Percentiles rank a stretch among this genome's conserved stretches.
Conservation (phyloP, 768 basidiomycete species). For the Suillus weaverae region DNA sequence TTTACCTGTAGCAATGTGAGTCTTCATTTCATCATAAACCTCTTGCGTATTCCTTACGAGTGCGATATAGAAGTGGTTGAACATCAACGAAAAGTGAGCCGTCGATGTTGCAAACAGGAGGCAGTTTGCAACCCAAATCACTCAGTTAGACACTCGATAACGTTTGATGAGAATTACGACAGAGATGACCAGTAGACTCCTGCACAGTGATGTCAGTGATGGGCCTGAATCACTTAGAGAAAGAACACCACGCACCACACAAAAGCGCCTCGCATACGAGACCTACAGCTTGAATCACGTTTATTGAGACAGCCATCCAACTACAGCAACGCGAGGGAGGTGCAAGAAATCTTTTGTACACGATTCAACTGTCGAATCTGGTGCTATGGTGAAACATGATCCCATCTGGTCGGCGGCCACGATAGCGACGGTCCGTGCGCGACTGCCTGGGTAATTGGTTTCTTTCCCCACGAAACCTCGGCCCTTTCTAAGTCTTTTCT, state of each 20-base stretch:
- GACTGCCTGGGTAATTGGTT: not conserved
- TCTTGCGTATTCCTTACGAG: constrained; percentile 19
- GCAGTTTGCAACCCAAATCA: constrained; percentile 14
- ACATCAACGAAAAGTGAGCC: constrained; percentile 21
- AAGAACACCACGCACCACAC: constrained; percentile 20
- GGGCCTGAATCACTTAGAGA: not conserved
- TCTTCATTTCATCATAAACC: not conserved
- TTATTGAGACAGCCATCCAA: not conserved
- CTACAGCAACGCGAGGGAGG: not conserved
- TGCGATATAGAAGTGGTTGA: constrained; percentile 20
- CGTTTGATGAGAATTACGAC: constrained; percentile 15
- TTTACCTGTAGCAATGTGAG: constrained; percentile 9
- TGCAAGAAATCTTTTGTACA: not conserved
- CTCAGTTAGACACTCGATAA: not conserved
- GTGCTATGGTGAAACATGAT: not conserved
- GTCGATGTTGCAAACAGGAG: constrained; percentile 20
- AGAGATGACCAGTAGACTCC: constrained; percentile 14
- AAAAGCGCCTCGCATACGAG: constrained; percentile 27
- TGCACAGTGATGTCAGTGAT: not conserved
- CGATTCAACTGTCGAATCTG: too few relatives aligned
- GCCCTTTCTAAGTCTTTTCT: not conserved
- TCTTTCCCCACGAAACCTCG: not conserved
- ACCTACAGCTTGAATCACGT: constrained; percentile 11
- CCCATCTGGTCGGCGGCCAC: not conserved
- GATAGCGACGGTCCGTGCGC: not conserved